These are phyloP conservation scores for Blastobotrys petasosporus DNA, from an alignment of 1,139 yeast genomes.

Conservation along the genomic window DNA sequence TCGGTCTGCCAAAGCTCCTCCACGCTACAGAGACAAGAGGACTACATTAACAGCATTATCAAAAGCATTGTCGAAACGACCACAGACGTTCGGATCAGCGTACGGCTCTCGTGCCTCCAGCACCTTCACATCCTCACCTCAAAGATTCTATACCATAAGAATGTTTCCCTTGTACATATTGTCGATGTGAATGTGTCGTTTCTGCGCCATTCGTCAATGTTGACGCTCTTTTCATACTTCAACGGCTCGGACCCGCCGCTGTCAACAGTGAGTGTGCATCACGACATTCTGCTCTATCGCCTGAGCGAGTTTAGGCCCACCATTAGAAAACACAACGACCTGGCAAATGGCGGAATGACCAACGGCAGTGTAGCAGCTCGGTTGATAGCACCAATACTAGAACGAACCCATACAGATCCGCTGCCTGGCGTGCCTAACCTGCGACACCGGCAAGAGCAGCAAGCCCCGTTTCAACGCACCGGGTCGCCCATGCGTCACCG, in stretches of 20 bases:
- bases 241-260: conserved; percentile 14
- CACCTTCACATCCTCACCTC: conserved; percentile 13
- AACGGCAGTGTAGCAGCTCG: neutral
- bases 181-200: conserved; percentile 14
- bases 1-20: conserved; percentile 9
- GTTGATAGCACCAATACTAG: neutral
- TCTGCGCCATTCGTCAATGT: conserved; percentile 10
- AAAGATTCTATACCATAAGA: conserved; percentile 4
- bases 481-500: conserved; percentile 8
- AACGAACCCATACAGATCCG: conserved; percentile 4
- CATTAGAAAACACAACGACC: conserved; percentile 7
- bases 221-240: conserved; percentile 10
- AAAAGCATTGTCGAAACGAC: conserved; percentile 3
- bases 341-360: conserved; percentile 6
- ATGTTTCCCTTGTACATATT: conserved; percentile 12
- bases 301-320: conserved; percentile 2
- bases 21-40: conserved; percentile 7
- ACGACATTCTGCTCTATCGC: conserved; percentile 10
- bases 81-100: conserved; percentile 7
- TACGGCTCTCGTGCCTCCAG: conserved; percentile 12
- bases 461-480: neutral
- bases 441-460: neutral
- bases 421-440: neutral
- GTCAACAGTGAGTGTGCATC: conserved; percentile 5
- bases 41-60: conserved; percentile 8